Conservation (phyloP, 257 asterid species). For the Cordia subcordata region DNA sequence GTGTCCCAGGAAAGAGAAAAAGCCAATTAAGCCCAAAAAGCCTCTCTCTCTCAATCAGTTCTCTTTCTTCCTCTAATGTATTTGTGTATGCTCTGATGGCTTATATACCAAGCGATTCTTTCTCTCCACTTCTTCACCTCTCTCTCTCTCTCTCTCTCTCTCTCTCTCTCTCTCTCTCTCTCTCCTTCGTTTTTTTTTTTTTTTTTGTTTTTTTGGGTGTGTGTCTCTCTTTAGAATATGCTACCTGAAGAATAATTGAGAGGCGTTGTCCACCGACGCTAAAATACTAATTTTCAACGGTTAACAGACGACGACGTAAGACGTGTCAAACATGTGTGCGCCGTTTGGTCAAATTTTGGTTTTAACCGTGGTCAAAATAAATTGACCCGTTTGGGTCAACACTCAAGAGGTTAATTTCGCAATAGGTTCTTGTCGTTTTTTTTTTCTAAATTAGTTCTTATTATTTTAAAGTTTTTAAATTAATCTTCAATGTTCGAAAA, state of each 20-base stretch:
- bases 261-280: not conserved
- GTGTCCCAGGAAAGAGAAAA: not conserved
- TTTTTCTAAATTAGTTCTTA: no score
- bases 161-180: not conserved
- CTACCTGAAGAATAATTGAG: not conserved
- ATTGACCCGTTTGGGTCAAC: no score
- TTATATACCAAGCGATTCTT: constrained; percentile 32
- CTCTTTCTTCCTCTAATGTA: constrained; percentile 1
- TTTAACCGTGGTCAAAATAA: no score
- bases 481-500: no score
- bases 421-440: no score
- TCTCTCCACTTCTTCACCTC: constrained; percentile 2
- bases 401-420: no score
- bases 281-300: no score
- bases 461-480: no score
- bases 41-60: constrained; percentile 1
- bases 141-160: not conserved
- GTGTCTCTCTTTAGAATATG: not conserved
- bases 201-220: not conserved
- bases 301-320: no score
- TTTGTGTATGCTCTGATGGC: constrained; percentile 18
- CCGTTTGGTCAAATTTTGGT: no score
- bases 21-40: constrained; percentile 15
- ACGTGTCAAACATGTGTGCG: no score
- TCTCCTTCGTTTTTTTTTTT: not conserved